A percentile compares a stretch with the other conserved stretches of the same genome.
Conservation (phyloP, 2,329 filamentous ascomycete genomes). For the Cladosporium sp. region DNA sequence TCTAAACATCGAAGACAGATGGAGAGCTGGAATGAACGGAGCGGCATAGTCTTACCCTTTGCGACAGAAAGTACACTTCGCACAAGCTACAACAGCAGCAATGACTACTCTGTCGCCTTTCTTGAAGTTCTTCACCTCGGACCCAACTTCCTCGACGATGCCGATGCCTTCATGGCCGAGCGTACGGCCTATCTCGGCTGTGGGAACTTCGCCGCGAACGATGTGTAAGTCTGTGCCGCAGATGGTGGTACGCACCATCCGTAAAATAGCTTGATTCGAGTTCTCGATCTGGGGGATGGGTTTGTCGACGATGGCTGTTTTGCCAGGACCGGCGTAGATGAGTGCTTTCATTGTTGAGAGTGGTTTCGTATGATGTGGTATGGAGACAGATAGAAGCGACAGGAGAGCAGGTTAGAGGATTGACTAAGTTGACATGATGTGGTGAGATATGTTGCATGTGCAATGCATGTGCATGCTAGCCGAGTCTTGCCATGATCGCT, state of each 20-base stretch:
- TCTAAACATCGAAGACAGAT: background rate
- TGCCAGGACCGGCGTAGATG: slow-evolving; percentile 28
- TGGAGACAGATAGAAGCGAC: too few species aligned
- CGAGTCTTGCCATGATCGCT: background rate
- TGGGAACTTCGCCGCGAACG: slow-evolving; percentile 54
- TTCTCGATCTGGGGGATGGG: slow-evolving; percentile 26
- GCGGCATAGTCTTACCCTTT: background rate
- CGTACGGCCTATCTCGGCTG: slow-evolving; percentile 47
- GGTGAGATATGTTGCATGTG: background rate
- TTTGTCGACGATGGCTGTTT: slow-evolving; percentile 31
- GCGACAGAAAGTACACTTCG: slow-evolving; percentile 53
- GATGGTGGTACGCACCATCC: slow-evolving; percentile 32
- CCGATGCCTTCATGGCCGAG: slow-evolving; percentile 58
- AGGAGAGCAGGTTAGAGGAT: background rate
- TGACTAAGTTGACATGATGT: background rate
- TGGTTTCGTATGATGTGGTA: background rate
- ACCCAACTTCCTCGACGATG: slow-evolving; percentile 48
- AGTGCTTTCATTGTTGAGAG: slow-evolving; percentile 28
- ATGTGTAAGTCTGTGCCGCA: slow-evolving; percentile 55
- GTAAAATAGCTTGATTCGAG: slow-evolving; percentile 42
- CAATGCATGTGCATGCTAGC: background rate
- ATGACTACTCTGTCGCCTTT: slow-evolving; percentile 53
- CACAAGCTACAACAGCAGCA: slow-evolving; percentile 50
- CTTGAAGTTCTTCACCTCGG: slow-evolving; percentile 48
- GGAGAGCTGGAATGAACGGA: background rate